These are phyloP conservation scores for Acrocalymma vagum DNA, from an alignment of 2,329 filamentous ascomycete genomes.

Conservation along the genomic window DNA sequence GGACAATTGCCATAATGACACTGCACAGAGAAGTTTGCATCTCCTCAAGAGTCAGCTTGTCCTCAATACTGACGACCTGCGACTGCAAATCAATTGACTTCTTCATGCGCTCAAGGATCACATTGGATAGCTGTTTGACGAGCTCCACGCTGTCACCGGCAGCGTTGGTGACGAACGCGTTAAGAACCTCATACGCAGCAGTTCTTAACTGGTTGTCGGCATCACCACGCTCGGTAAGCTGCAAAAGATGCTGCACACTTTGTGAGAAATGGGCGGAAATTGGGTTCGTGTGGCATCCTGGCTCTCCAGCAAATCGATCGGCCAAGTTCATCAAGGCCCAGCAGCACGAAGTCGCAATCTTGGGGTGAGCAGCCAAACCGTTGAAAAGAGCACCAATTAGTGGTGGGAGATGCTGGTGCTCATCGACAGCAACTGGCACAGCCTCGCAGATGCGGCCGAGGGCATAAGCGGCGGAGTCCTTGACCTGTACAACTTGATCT, in stretches of 20 bases:
- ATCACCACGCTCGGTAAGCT: slow-evolving; percentile 83
- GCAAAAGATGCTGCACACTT: slow-evolving; percentile 84
- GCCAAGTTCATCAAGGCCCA: slow-evolving; percentile 99
- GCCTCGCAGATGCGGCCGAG: slow-evolving; percentile 95
- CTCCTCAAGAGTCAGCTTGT: slow-evolving; percentile 94
- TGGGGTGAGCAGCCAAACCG: slow-evolving; percentile 87
- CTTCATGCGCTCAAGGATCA: slow-evolving; percentile 90
- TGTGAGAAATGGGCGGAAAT: slow-evolving; percentile 93
- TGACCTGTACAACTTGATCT: slow-evolving; percentile 86
- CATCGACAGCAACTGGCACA: slow-evolving; percentile 91
- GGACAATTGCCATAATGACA: slow-evolving; percentile 89
- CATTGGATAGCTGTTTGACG: slow-evolving; percentile 82
- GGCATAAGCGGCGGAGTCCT: slow-evolving; percentile 95
- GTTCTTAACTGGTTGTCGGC: slow-evolving; percentile 90
- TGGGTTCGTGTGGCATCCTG: slow-evolving; percentile 79
- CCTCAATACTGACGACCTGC: slow-evolving; percentile 96
- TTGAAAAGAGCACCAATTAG: slow-evolving; percentile 90
- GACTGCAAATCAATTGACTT: slow-evolving; percentile 87
- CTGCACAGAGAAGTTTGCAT: slow-evolving; percentile 96
- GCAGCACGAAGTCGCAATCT: slow-evolving; percentile 98
- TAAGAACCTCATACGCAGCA: slow-evolving; percentile 95
- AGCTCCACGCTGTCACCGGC: slow-evolving; percentile 84
- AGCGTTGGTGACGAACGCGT: slow-evolving; percentile 90
- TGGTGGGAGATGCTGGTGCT: slow-evolving; percentile 79
- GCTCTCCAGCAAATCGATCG: slow-evolving; percentile 90